Evolutionary conservation across 305 asterid species (phyloP).

Genomic region (Plantago coronopus): DNA sequence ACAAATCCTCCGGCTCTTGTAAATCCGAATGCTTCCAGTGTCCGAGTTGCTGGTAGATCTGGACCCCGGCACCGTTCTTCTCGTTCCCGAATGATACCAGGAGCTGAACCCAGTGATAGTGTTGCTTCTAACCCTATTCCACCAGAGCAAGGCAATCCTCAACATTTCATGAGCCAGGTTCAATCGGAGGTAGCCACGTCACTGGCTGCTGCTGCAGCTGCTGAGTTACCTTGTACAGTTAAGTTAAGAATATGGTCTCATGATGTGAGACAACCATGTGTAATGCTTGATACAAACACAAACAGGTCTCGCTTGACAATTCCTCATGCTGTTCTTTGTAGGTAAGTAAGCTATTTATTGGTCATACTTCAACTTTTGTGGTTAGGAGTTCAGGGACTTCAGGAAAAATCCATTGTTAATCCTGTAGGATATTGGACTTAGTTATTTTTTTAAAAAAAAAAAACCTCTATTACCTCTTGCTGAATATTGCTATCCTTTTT

Average conservation of each 20-base stretch:
- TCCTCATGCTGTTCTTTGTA: slow-evolving; percentile 49
- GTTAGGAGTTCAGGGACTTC: slow-evolving; percentile 13
- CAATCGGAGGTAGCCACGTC: slow-evolving; percentile 82
- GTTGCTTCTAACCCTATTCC: slow-evolving; percentile 40
- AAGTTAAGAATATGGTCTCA: slow-evolving; percentile 92
- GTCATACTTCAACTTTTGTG: slow-evolving; percentile 12
- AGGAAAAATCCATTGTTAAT: slow-evolving; percentile 10
- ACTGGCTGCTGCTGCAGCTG: slow-evolving; percentile 80
- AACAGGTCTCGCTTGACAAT: slow-evolving; percentile 68
- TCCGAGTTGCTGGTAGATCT: slow-evolving; percentile 59
- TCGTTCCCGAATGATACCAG: slow-evolving; percentile 40
- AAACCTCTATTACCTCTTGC: slow-evolving; percentile 3
- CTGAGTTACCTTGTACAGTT: slow-evolving; percentile 95
- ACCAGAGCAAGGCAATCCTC: slow-evolving; percentile 48
- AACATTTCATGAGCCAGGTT: slow-evolving; percentile 55
- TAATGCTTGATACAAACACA: slow-evolving; percentile 54
- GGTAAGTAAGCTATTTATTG: slow-evolving; percentile 45
- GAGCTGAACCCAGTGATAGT: slow-evolving; percentile 39
- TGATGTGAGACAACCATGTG: slow-evolving; percentile 73
- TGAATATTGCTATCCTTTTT: slow-evolving; percentile 22
- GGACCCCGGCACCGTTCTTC: slow-evolving; percentile 64
- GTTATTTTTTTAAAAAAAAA: neutral
- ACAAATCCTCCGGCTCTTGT: slow-evolving; percentile 45
- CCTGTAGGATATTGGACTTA: neutral
- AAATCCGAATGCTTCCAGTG: slow-evolving; percentile 36